Evolutionary conservation across 1,284 basidiomycete genomes (phyloP).

Genomic region (Sporisorium exsertum): DNA sequence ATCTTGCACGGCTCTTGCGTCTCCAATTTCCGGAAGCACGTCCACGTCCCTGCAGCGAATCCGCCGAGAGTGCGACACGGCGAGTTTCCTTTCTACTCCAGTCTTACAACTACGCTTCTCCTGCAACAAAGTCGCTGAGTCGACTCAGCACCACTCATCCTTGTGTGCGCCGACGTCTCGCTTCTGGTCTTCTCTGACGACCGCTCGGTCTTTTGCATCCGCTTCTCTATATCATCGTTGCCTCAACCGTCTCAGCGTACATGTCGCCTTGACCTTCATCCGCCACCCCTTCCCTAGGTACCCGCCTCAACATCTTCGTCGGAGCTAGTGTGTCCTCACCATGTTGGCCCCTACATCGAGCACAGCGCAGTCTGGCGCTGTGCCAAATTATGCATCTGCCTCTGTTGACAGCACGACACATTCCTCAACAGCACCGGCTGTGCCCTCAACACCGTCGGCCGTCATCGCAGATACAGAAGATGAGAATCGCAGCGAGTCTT

Average conservation of each 20-base stretch:
- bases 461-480: conserved; percentile 25
- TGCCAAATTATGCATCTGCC: background rate
- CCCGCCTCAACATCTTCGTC: background rate
- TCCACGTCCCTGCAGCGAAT: background rate
- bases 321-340: background rate
- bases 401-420: background rate
- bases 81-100: background rate
- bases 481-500: conserved; percentile 39
- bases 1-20: background rate
- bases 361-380: conserved; percentile 4
- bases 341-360: conserved; percentile 9
- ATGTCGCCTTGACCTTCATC: background rate
- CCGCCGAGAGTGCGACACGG: background rate
- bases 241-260: background rate
- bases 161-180: too few species aligned
- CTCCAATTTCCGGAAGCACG: background rate
- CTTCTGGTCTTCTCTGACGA: too few species aligned
- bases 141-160: background rate
- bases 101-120: background rate
- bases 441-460: background rate
- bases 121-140: background rate
- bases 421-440: conserved; percentile 3
- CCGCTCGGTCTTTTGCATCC: too few species aligned
- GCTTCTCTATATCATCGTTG: background rate
- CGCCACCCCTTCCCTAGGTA: background rate